Base-by-base conservation (phyloP, 441 rosid species). In the Sinapis alba region DNA sequence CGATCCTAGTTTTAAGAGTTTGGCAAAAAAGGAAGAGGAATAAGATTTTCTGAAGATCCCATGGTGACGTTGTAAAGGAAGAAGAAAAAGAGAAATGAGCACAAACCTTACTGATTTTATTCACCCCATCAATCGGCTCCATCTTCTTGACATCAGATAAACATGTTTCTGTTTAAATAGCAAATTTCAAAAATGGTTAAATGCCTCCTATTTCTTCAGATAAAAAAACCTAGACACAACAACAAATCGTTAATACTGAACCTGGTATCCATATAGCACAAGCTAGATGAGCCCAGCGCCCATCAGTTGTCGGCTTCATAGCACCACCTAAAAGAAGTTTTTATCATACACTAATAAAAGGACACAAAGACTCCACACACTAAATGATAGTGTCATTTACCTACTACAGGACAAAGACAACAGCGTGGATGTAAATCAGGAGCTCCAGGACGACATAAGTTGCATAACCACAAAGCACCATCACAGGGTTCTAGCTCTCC, bases 181-280 rank as follows among this genome's bases (percentile, higher is more conserved):
- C 56, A 72, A 51, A 58, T 10, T 45, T 36, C n/a, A 20, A 36
- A 38, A 21, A 21, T 41, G 12, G 54, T 63, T 38, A 6, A 38
- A 38, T 16, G 51, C 59, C 63, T 63, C 51, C 36, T 58, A 47
- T 56, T 64, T 66, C 60, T 59, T 21, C 62, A 5, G 38, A 16
- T 61, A 26, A 62, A 73, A 61, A 34, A 23, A 51, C 28, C 32
- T 56, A 60, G 74, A 57, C 62, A 24, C 74, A 57, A 78, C 60
- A 74, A 15, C 65, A 63, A 21, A 62, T 18, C 75, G 71, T 41
- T 32, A 82, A 90, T 62, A 72, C 4, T 30, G 30, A 74, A 94
- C 99, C 99, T 78, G 98, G 99, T 76, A 96, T 96, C 99, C 99
- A 94, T 80, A 96, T 96, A 59, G 99, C 99, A 86, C 99, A 96